Evolutionary conservation across 441 rosid genomes (phyloP).

Genomic region (Daphne laureola): DNA sequence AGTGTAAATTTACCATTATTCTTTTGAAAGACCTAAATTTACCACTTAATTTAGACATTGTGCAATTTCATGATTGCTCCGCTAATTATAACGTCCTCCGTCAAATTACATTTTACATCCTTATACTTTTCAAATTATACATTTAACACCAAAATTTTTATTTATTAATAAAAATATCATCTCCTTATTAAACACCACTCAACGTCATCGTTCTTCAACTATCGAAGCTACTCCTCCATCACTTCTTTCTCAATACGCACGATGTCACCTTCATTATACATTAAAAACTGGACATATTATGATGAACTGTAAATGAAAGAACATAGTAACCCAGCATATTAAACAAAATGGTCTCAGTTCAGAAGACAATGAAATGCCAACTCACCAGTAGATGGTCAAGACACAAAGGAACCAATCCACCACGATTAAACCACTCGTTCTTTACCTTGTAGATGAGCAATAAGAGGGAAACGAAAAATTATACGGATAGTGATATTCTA

Average conservation of each 20-base stretch:
- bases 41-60: too few species aligned
- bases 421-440: constrained; percentile 55
- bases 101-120: too few species aligned
- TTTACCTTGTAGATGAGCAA: constrained; percentile 28
- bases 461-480: neutral
- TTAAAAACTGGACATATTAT: constrained; percentile 39
- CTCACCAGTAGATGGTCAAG: constrained; percentile 68
- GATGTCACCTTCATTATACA: constrained; percentile 74
- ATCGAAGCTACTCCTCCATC: too few species aligned
- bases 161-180: too few species aligned
- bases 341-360: neutral
- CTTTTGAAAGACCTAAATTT: too few species aligned
- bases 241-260: constrained; percentile 24
- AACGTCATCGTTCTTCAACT: too few species aligned
- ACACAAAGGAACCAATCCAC: constrained; percentile 66
- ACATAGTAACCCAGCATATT: constrained; percentile 1
- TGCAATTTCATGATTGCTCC: too few species aligned
- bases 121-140: too few species aligned
- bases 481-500: neutral
- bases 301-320: constrained; percentile 6
- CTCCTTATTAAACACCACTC: too few species aligned
- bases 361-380: neutral
- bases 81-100: too few species aligned
- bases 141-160: too few species aligned
- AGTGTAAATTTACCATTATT: too few species aligned